phyloP scores from a whole-genome alignment of 2,329 filamentous ascomycete species.

The Colletotrichum siamense region DNA sequence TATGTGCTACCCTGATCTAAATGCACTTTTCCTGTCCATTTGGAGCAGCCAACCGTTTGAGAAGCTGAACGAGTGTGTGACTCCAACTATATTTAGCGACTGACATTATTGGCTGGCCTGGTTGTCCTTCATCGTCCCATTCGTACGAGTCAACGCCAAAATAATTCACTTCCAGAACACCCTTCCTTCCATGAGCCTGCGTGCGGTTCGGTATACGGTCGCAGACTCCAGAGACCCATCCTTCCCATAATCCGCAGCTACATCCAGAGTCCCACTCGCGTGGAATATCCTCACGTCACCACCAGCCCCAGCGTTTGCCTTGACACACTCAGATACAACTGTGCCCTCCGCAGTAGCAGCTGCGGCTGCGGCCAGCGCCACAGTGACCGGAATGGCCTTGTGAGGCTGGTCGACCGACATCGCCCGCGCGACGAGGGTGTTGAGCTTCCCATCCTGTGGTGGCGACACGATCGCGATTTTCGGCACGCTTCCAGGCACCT shows the following conservation, averaged over 20 bases:
- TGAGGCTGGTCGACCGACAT: slow-evolving; percentile 63
- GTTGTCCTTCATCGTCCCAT: too few relatives aligned
- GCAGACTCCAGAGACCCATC: slow-evolving; percentile 38
- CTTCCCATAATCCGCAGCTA: slow-evolving; percentile 42
- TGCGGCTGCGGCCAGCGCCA: slow-evolving; percentile 53
- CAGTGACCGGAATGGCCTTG: slow-evolving; percentile 60
- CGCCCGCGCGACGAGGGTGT: slow-evolving; percentile 43
- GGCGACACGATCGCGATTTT: slow-evolving; percentile 65
- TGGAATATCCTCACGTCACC: slow-evolving; percentile 46
- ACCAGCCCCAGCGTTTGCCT: slow-evolving; percentile 23
- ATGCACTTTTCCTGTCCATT: too few relatives aligned
- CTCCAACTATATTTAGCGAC: too few relatives aligned
- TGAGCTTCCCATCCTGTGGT: slow-evolving; percentile 36
- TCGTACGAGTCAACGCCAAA: too few relatives aligned
- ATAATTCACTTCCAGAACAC: slow-evolving; percentile 36
- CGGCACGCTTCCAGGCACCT: slow-evolving; percentile 62
- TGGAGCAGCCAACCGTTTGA: too few relatives aligned
- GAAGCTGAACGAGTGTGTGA: too few relatives aligned
- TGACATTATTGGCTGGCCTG: too few relatives aligned
- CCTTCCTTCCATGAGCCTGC: slow-evolving; percentile 50
- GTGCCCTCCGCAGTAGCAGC: slow-evolving; percentile 50
- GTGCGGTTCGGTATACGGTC: slow-evolving; percentile 52
- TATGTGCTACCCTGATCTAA: too few relatives aligned
- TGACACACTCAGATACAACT: slow-evolving; percentile 36
- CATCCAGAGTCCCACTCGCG: slow-evolving; percentile 49